These are phyloP conservation scores for Xylariaceae sp. DNA, from an alignment of 2,329 filamentous ascomycete species.

Conservation along the genomic window DNA sequence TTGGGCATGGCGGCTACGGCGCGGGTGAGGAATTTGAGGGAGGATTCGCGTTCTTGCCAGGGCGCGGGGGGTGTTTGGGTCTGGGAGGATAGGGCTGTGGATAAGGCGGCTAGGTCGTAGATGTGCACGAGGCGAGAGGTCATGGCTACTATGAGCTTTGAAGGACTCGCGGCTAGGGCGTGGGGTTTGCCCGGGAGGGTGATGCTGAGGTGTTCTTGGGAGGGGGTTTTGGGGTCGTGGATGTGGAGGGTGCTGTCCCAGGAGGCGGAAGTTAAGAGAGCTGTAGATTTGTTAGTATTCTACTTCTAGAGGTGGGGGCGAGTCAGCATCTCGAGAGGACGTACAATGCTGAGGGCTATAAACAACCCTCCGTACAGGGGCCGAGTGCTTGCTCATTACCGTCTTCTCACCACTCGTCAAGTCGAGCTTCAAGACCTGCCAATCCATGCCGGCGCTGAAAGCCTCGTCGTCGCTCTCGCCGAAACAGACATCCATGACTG, in stretches of 20 bases:
- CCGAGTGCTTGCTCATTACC: conserved; percentile 71
- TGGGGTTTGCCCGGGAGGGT: conserved; percentile 82
- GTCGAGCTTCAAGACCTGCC: conserved; percentile 74
- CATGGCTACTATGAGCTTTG: conserved; percentile 94
- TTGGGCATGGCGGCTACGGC: conserved; percentile 95
- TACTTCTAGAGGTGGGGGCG: background rate
- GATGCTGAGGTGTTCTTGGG: conserved; percentile 57
- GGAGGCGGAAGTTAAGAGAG: conserved; percentile 79
- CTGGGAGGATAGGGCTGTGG: conserved; percentile 50
- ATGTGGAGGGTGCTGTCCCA: conserved; percentile 93
- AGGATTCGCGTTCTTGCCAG: conserved; percentile 91
- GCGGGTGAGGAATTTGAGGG: conserved; percentile 91
- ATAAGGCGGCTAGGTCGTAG: conserved; percentile 75
- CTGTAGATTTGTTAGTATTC: conserved; percentile 33
- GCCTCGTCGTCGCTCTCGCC: conserved; percentile 77
- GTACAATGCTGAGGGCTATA: conserved; percentile 71
- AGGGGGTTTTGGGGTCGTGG: conserved; percentile 59
- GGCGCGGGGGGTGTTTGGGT: conserved; percentile 54
- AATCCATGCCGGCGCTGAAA: conserved; percentile 83
- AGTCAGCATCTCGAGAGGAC: conserved; percentile 25
- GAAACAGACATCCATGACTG: conserved; percentile 89
- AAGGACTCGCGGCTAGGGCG: conserved; percentile 70
- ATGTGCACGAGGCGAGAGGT: conserved; percentile 89
- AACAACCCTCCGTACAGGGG: conserved; percentile 77
- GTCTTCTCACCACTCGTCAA: conserved; percentile 68